Evolutionary conservation across 2,329 filamentous ascomycete species (phyloP), one percentile per base, ranked within the genome.

Genomic region (Lasiodiplodia sp.): DNA sequence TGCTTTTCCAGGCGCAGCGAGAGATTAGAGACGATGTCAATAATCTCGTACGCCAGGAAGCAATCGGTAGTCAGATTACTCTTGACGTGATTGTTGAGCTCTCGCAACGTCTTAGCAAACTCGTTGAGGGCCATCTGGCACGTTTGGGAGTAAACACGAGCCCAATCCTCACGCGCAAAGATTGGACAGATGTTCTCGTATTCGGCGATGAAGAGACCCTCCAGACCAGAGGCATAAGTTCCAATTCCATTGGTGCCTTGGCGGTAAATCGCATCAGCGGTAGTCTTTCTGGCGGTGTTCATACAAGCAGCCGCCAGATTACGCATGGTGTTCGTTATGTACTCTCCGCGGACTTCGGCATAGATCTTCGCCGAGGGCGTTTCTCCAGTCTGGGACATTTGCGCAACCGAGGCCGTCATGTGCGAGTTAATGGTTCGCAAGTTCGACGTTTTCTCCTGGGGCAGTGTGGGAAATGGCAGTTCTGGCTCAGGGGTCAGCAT

Each of bases 41-140:
- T 92, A 38, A 98, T 92, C 77, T 99, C 96, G 78, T 97, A 99
- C 8, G 94, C 94, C 60, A 99, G 86, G 78, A 93, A 98, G 80
- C 95, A 98, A 78, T 99, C 96, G 0, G 93, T 97, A 72, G 89
- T 88, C 49, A 97, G 83, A 76, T 97, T 94, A 51, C 87, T 84
- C 77, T 94, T 94, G 79, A 98, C 94, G 75, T 97, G 94, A 62
- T 88, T 86, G 78, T 98, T 97, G 38, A 99, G 85, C 75, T 98
- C 95, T 34, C 92, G 89, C 66, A 98, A 81, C 0, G 96, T 97
- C 73, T 93, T 90, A 6, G 91, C 89, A 73, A 98, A 91, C 75
- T 97, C 94, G 8, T 89, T 86, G 70, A 99, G 84, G 14, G 94
- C 87, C 40, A 87, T 84, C 74, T 93, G 90, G 77, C 92, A 96